These are phyloP conservation scores for Marasmius fiardii DNA, from an alignment of 1,284 basidiomycete species.

Conservation along the genomic window DNA sequence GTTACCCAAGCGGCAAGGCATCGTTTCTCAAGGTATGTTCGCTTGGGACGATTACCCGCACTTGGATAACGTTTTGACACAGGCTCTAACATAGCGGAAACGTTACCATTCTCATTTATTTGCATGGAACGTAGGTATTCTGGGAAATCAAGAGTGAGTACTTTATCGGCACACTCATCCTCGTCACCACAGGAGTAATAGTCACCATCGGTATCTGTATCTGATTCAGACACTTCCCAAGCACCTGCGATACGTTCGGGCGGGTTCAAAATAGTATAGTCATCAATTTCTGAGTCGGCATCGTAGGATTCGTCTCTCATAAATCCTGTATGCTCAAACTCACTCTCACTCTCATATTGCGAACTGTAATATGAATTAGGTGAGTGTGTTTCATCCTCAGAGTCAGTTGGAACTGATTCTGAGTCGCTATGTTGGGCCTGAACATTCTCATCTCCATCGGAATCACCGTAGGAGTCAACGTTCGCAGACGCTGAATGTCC, in stretches of 20 bases:
- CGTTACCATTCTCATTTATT: not conserved
- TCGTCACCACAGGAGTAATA: not conserved
- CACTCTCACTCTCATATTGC: not conserved
- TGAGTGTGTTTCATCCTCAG: too few relatives aligned
- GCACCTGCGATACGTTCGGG: not conserved
- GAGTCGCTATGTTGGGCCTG: not conserved
- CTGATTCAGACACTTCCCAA: not conserved
- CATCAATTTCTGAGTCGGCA: not conserved
- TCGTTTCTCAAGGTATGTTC: not conserved
- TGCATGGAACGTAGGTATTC: not conserved
- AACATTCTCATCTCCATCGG: not conserved
- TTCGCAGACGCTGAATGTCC: not conserved
- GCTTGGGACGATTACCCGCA: not conserved
- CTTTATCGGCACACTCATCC: not conserved
- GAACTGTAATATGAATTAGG: not conserved
- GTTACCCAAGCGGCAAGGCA: constrained; percentile 1
- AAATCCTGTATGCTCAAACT: not conserved
- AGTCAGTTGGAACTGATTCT: not conserved
- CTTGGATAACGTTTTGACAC: not conserved
- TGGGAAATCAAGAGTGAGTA: not conserved
- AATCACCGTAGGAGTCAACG: not conserved
- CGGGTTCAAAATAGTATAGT: too few relatives aligned
- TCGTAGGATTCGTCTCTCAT: not conserved
- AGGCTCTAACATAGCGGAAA: not conserved
- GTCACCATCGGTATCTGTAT: not conserved